These are phyloP conservation scores for Mycena floridula DNA, from an alignment of 768 basidiomycete genomes.

Conservation along the genomic window DNA sequence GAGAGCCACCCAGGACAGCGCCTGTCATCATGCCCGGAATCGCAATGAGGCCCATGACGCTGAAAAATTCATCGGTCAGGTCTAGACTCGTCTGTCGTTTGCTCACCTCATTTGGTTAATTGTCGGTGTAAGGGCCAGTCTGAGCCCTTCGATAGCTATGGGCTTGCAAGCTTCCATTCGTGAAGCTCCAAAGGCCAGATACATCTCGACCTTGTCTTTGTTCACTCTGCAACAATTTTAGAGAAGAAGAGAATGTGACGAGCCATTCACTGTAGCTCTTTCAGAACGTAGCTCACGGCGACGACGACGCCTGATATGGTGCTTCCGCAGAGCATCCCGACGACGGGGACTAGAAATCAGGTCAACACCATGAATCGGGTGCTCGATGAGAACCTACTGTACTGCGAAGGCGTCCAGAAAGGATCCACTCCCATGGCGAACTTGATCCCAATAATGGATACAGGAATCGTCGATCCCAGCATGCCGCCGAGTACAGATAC, in stretches of 20 bases:
- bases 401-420: constrained; percentile 83
- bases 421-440: constrained; percentile 73
- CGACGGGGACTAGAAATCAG: constrained; percentile 55
- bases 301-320: constrained; percentile 75
- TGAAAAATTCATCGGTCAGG: constrained; percentile 16
- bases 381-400: too few relatives aligned
- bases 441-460: constrained; percentile 68
- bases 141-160: constrained; percentile 72
- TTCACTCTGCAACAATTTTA: constrained; percentile 51
- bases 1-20: constrained; percentile 80
- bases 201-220: constrained; percentile 78
- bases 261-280: constrained; percentile 60
- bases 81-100: neutral
- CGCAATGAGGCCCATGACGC: constrained; percentile 71
- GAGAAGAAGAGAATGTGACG: neutral
- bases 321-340: constrained; percentile 83
- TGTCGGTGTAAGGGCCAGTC: constrained; percentile 71
- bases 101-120: constrained; percentile 81
- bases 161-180: constrained; percentile 80
- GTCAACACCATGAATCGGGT: neutral
- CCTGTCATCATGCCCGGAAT: constrained; percentile 93
- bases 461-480: constrained; percentile 72
- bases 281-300: constrained; percentile 62
- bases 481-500: constrained; percentile 59
- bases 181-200: constrained; percentile 81